These are phyloP conservation scores for Alloteropsis angusta DNA, from an alignment of 202 grass and related monocot genomes.

Conservation along the genomic window DNA sequence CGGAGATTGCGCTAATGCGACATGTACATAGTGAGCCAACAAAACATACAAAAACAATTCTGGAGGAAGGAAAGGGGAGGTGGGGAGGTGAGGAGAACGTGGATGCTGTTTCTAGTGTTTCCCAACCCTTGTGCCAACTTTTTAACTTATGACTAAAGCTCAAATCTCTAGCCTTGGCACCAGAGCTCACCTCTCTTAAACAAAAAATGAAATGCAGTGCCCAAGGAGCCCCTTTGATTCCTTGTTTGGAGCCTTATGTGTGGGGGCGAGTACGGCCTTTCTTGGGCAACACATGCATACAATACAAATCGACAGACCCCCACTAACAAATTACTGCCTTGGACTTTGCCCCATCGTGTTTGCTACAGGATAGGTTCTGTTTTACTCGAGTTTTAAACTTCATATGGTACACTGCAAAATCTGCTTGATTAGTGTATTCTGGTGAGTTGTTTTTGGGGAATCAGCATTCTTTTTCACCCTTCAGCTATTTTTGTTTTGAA, in stretches of 20 bases:
- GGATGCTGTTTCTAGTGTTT: constrained; percentile 99
- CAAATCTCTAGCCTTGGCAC: constrained; percentile 59
- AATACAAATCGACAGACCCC: constrained; percentile 46
- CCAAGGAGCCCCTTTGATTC: constrained; percentile 69
- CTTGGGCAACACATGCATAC: constrained; percentile 71
- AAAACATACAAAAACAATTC: constrained; percentile 45
- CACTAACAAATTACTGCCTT: constrained; percentile 69
- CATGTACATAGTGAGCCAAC: constrained; percentile 43
- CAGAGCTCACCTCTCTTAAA: constrained; percentile 55
- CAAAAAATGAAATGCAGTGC: constrained; percentile 19
- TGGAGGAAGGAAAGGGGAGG: constrained; percentile 32
- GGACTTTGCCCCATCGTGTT: constrained; percentile 59
- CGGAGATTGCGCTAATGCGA: constrained; percentile 42
- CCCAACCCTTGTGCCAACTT: constrained; percentile 62
- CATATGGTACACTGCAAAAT: constrained; percentile 33
- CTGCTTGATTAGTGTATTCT: constrained; percentile 19
- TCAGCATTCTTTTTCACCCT: constrained; percentile 33
- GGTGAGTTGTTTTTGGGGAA: constrained; percentile 21
- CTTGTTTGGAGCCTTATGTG: constrained; percentile 79
- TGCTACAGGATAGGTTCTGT: constrained; percentile 39
- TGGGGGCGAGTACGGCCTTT: constrained; percentile 47
- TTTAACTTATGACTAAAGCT: constrained; percentile 70
- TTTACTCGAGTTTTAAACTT: constrained; percentile 54
- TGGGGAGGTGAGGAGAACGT: constrained; percentile 78
- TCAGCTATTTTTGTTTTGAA: background rate